Conservation (phyloP, 2,329 filamentous ascomycete genomes). For the Zymoseptoria tritici region DNA sequence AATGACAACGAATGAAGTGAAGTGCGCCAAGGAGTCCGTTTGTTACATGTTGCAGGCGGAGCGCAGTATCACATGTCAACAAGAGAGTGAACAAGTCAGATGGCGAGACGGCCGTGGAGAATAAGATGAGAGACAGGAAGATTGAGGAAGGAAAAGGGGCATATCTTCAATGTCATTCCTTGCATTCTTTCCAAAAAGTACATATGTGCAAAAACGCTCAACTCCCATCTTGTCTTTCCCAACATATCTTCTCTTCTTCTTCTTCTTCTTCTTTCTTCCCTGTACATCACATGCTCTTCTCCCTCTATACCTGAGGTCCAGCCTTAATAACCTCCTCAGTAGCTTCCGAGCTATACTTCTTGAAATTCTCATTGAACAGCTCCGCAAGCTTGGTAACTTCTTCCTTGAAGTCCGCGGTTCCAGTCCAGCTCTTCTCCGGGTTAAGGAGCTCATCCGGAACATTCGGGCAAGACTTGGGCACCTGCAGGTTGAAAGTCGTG, state of each 20-base stretch:
- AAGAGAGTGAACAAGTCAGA: too few relatives aligned
- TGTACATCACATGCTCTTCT: too few relatives aligned
- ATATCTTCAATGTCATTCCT: neutral
- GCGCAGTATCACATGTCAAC: too few relatives aligned
- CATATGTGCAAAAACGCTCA: neutral
- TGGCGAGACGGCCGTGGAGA: too few relatives aligned
- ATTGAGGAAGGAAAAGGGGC: neutral
- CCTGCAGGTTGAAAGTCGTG: slow-evolving; percentile 90
- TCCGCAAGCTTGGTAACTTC: slow-evolving; percentile 85
- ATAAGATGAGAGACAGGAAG: too few relatives aligned
- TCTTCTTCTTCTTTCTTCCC: neutral
- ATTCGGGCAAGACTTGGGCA: slow-evolving; percentile 84
- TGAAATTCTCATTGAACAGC: slow-evolving; percentile 95
- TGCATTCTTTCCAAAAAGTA: neutral
- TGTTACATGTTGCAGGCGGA: too few relatives aligned
- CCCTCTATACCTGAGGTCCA: slow-evolving; percentile 29
- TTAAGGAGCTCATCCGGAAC: slow-evolving; percentile 91
- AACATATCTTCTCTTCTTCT: too few relatives aligned
- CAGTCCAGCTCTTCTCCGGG: slow-evolving; percentile 87
- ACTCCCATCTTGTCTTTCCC: neutral
- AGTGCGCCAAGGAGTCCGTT: too few relatives aligned
- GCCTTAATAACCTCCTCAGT: slow-evolving; percentile 39
- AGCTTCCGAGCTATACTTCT: slow-evolving; percentile 84
- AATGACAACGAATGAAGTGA: too few relatives aligned
- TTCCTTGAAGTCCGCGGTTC: slow-evolving; percentile 69